These are phyloP conservation scores for Pleurotus pulmonarius DNA, from an alignment of 768 basidiomycete genomes.

Conservation along the genomic window DNA sequence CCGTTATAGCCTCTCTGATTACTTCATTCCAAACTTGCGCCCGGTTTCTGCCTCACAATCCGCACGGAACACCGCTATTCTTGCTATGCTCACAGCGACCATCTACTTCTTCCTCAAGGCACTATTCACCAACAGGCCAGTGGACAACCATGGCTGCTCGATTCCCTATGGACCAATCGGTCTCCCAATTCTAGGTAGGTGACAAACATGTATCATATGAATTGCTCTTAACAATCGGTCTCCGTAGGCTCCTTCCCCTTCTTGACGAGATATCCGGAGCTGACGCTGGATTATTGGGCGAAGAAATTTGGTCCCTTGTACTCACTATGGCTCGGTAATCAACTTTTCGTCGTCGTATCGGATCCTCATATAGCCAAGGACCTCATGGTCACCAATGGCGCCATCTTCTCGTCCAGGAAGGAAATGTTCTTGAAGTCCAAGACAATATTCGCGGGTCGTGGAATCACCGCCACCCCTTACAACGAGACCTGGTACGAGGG, in stretches of 20 bases:
- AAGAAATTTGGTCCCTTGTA: slow-evolving; percentile 39
- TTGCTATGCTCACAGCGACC: slow-evolving; percentile 13
- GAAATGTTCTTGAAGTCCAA: slow-evolving; percentile 41
- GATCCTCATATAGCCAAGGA: slow-evolving; percentile 41
- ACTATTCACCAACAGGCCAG: background rate
- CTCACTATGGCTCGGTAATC: slow-evolving; percentile 44
- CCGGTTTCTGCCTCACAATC: too few species aligned
- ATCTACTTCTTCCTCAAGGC: slow-evolving; percentile 14
- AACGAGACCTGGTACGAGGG: slow-evolving; percentile 34
- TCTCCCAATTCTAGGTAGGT: slow-evolving; percentile 18
- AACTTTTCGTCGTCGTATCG: slow-evolving; percentile 43
- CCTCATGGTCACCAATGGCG: slow-evolving; percentile 39
- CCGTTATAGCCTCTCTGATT: too few species aligned
- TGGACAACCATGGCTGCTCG: slow-evolving; percentile 14
- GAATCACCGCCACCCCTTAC: slow-evolving; percentile 41
- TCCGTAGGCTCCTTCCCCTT: slow-evolving; percentile 31
- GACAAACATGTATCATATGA: background rate
- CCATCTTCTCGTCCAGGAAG: slow-evolving; percentile 46
- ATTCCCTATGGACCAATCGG: slow-evolving; percentile 20
- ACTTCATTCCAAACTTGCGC: too few species aligned
- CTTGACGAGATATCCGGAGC: slow-evolving; percentile 38
- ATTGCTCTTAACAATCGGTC: background rate
- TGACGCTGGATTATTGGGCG: slow-evolving; percentile 37
- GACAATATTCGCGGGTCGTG: slow-evolving; percentile 39
- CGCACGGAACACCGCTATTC: too few species aligned